These are phyloP conservation scores for Hypoxylon sp. DNA, from an alignment of 2,329 filamentous ascomycete genomes.

Conservation along the genomic window DNA sequence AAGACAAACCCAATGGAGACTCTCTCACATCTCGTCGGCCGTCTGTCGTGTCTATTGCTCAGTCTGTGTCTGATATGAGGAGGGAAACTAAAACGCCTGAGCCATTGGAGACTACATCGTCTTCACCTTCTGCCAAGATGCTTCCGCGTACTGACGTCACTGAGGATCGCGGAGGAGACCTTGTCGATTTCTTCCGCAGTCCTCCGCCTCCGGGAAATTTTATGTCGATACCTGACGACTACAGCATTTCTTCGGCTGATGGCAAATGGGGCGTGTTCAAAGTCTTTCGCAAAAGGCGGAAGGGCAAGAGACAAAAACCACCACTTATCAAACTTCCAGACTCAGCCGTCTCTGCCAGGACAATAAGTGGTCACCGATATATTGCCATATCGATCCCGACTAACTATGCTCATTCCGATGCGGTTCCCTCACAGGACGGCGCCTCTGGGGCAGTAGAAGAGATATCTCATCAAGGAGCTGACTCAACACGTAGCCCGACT, in stretches of 20 bases:
- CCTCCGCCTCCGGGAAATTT: conserved; percentile 65
- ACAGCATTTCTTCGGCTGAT: conserved; percentile 44
- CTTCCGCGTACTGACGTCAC: conserved; percentile 38
- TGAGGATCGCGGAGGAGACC: conserved; percentile 42
- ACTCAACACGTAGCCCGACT: conserved; percentile 37
- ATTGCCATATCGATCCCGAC: conserved; percentile 74
- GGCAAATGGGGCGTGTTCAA: conserved; percentile 62
- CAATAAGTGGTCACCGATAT: conserved; percentile 67
- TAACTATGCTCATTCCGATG: conserved; percentile 63
- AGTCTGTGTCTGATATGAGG: conserved; percentile 39
- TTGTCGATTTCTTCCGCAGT: conserved; percentile 66
- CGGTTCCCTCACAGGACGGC: conserved; percentile 48
- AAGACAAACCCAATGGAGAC: conserved; percentile 35
- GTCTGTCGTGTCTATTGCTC: conserved; percentile 35
- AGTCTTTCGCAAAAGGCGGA: conserved; percentile 58
- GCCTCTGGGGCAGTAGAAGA: conserved; percentile 40
- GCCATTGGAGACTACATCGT: conserved; percentile 17
- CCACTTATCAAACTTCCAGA: conserved; percentile 64
- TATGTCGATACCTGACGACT: conserved; percentile 62
- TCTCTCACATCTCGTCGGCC: conserved; percentile 17
- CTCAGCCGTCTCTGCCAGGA: conserved; percentile 68
- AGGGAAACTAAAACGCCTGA: conserved; percentile 23
- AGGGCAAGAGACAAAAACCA: conserved; percentile 49
- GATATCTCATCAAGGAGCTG: conserved; percentile 40
- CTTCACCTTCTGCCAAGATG: conserved; percentile 26